Percentiles rank a stretch among this genome's conserved stretches.
Conservation (phyloP, 2,329 filamentous ascomycete species). For the Xenosphaeropsis pyriputrescens region DNA sequence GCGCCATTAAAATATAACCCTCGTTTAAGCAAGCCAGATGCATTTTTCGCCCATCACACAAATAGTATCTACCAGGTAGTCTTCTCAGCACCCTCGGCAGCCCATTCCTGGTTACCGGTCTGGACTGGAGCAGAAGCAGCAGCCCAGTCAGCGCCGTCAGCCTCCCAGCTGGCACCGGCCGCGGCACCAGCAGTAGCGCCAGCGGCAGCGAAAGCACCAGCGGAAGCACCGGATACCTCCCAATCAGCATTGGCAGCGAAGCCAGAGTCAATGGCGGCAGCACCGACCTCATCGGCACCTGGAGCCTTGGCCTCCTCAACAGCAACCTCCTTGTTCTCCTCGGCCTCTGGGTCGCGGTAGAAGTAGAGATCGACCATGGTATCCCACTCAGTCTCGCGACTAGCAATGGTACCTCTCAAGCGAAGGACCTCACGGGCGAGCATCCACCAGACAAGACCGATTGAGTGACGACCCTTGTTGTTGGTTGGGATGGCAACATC, state of each 20-base stretch:
- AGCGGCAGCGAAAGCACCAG: constrained; percentile 34
- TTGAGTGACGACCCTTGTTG: constrained; percentile 99
- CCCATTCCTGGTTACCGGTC: constrained; percentile 29
- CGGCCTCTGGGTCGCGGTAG: constrained; percentile 97
- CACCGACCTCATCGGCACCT: constrained; percentile 70
- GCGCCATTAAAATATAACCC: constrained; percentile 44
- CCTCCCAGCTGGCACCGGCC: constrained; percentile 47
- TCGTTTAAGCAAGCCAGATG: too few species aligned
- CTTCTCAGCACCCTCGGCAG: constrained; percentile 28
- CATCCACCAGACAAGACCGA: constrained; percentile 99
- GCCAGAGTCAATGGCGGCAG: constrained; percentile 64
- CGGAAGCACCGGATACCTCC: constrained; percentile 59
- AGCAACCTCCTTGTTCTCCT: constrained; percentile 93
- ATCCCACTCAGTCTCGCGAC: constrained; percentile 95
- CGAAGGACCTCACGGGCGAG: constrained; percentile 98
- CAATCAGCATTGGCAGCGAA: constrained; percentile 65
- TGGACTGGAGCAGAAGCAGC: constrained; percentile 27
- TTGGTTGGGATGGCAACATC: constrained; percentile 99
- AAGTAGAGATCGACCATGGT: constrained; percentile 99
- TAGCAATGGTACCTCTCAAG: constrained; percentile 90
- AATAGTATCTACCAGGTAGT: constrained; percentile 17
- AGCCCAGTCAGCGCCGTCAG: constrained; percentile 33
- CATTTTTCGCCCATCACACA: not conserved
- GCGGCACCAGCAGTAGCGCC: constrained; percentile 49
- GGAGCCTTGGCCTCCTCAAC: constrained; percentile 80